Percentiles rank a stretch among this genome's conserved stretches.
Evolutionary conservation across 2,329 filamentous ascomycete genomes (phyloP).

Genomic region (Penicillium olsonii): DNA sequence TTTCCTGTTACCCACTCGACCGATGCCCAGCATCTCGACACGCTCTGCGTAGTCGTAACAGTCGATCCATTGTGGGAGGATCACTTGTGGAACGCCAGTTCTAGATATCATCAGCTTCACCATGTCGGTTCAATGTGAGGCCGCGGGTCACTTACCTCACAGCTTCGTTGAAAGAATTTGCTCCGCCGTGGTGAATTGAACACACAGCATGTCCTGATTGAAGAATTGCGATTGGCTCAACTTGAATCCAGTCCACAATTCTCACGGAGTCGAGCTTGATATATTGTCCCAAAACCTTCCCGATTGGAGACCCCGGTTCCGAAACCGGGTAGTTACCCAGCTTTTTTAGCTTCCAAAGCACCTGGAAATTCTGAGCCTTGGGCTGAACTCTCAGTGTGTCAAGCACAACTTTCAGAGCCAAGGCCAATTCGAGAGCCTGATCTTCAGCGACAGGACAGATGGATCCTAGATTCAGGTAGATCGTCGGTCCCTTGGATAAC

Average conservation of each 20-base stretch:
- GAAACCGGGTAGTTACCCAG: neutral
- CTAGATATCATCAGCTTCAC: neutral
- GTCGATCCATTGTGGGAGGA: constrained; percentile 2
- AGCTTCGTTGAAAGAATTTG: constrained; percentile 4
- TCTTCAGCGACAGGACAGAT: neutral
- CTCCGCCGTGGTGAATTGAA: neutral
- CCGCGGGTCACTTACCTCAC: neutral
- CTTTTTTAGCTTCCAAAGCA: constrained; percentile 2
- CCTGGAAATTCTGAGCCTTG: neutral
- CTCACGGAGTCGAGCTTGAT: neutral
- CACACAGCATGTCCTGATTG: constrained; percentile 3
- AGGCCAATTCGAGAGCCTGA: neutral
- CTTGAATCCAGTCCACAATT: constrained; percentile 4
- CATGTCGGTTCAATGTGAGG: no score
- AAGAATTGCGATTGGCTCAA: neutral
- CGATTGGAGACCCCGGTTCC: neutral
- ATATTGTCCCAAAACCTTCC: neutral
- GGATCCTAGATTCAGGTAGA: constrained; percentile 2
- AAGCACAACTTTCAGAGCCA: neutral
- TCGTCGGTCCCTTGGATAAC: neutral
- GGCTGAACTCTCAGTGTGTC: neutral
- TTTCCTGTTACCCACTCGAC: neutral
- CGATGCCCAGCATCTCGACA: constrained; percentile 2
- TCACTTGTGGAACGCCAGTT: neutral
- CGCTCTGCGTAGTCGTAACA: constrained; percentile 1